Percentiles rank a stretch among this genome's conserved stretches.
Conservation (phyloP, 495 filamentous ascomycete genomes). For the Penicillium flavigenum region DNA sequence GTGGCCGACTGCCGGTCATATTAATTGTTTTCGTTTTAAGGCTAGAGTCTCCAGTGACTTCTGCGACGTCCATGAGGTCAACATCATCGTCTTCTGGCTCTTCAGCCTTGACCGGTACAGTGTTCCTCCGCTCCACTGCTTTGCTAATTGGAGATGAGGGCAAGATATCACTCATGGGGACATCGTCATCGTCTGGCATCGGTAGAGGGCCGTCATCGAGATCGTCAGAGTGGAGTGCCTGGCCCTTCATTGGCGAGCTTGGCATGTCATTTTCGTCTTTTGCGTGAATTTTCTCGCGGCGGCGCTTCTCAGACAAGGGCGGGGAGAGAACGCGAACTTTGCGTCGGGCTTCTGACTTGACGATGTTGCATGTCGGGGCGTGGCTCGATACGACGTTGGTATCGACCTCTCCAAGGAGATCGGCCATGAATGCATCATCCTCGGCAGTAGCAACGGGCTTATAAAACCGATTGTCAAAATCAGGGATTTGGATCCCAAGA, state of each 20-base stretch:
- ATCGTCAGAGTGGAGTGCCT: conserved; percentile 40
- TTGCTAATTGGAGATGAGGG: conserved; percentile 87
- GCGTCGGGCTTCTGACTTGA: conserved; percentile 70
- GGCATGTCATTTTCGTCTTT: conserved; percentile 46
- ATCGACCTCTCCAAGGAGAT: conserved; percentile 86
- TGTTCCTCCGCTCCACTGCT: conserved; percentile 70
- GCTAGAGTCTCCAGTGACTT: conserved; percentile 64
- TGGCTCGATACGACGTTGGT: conserved; percentile 65
- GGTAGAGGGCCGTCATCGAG: conserved; percentile 58
- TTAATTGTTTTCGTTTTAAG: conserved; percentile 72
- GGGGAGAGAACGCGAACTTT: conserved; percentile 82
- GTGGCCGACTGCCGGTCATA: conserved; percentile 77
- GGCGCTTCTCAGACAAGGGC: conserved; percentile 50
- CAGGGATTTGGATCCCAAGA: background rate
- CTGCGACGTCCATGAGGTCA: conserved; percentile 82
- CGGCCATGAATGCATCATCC: conserved; percentile 80
- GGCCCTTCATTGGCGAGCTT: conserved; percentile 31
- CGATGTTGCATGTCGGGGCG: conserved; percentile 56
- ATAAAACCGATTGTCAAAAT: conserved; percentile 8
- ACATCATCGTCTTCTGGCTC: conserved; percentile 72
- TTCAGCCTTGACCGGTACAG: conserved; percentile 57
- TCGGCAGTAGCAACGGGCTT: conserved; percentile 66
- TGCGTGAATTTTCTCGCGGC: conserved; percentile 44
- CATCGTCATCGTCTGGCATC: conserved; percentile 56
- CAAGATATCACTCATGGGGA: conserved; percentile 79